Evolutionary conservation across 2,329 filamentous ascomycete genomes (phyloP), one percentile per base, ranked within the genome.

Genomic region (Fusarium domesticum): DNA sequence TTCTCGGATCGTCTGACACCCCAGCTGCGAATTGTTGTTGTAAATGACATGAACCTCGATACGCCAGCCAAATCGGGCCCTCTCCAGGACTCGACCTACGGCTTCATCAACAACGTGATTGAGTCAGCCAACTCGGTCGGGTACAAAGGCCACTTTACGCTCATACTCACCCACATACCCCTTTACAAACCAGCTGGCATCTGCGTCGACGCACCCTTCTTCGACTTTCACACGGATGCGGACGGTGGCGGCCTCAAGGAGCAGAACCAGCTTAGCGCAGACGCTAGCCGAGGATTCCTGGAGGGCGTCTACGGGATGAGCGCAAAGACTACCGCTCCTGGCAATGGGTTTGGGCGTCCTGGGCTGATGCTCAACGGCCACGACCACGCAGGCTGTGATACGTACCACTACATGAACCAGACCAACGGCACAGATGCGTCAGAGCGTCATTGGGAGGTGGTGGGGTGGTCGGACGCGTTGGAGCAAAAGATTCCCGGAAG

Each of bases 11-110:
- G 71, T 30, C 61, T 83, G 0, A 52, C 68, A 0, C 86, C 90
- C 2, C 84, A 89, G 50, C 72, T 98, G 35, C 85, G 92, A 54
- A 74, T 98, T 44, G 73, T 97, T 20, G 80, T 95, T 28, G 76
- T 98, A 52, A 98, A 98, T 68, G 85, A 89, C 43, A 89, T 98
- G 80, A 95, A 95, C 59, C 80, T 98, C 30, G 93, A 98, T 66
- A 87, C 83, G 0, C 93, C 93, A 0, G 89, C 86, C 5, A 73
- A 80, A 31, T 78, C 81, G 15, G 59, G 71, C 4, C 72, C 78
- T 3, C 75, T 96, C 3, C 89, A 95, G 63, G 76, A 83, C 47
- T 73, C 84, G 38, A 93, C 88, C 0, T 95, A 95, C 66, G 62
- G 72, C 19, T 96, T 95, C 61, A 74, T 91, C 61, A 87, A 89